Base-by-base conservation (phyloP, 495 filamentous ascomycete species). In the Bacidia gigantensis region DNA sequence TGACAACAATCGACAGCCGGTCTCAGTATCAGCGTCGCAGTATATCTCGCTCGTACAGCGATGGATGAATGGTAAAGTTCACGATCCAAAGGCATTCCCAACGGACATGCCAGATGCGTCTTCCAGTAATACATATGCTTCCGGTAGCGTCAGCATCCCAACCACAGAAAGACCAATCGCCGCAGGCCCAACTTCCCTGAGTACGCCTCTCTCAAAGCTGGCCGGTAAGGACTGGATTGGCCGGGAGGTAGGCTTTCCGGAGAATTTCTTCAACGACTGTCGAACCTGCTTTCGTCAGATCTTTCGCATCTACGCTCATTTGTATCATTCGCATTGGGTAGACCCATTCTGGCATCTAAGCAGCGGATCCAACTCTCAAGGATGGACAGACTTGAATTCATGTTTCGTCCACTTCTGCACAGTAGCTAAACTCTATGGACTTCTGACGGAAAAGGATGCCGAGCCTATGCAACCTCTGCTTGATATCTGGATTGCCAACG, bases 201-300 rank as follows among this genome's bases (percentile, higher is more conserved):
- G 64, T 47, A 45, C 69, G 11, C 64, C 77, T 1, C 61, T 76
- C n/a, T 67, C 70, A n/a, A 58, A 63, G 29, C 66, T 76, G 32
- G 57, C 70, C 26, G 69, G 72, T 18, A 73, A 73, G 35, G 79
- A 86, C 45, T 96, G 87, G 87, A 69, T 93, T 50, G 89, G 89
- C 55, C 90, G 89, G 68, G 75, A 80, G 32, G 87, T 83, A 56
- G 87, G 89, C 18, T 96, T 96, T 66, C 89, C 88, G 12, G 79
- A 82, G 59, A 81, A 82, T 22, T 93, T 93, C 65, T 77, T 88
- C 60, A 77, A 82, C 57, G 87, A 94, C 58, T 86, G 85, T 70
- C 82, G 86, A 67, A 87, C 81, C 55, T 90, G 94, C 60, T 93
- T 89, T 75, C 82, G 89, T 57, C 89, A 96, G 69, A 96, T 96